Evolutionary conservation across 208 protist genomes (phyloP).

Genomic region (Trichomonas gallinae): DNA sequence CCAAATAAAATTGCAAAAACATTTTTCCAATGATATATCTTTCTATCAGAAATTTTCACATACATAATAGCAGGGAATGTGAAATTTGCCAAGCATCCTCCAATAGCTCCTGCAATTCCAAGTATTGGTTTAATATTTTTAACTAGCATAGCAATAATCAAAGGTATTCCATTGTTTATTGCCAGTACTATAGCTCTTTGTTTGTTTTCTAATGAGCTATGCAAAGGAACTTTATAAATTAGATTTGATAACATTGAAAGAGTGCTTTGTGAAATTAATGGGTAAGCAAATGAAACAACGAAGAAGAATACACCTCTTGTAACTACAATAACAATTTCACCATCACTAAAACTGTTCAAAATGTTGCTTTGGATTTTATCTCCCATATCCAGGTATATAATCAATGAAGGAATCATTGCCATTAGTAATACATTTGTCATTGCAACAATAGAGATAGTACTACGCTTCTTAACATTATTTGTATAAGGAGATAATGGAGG

Average conservation of each 20-base stretch:
- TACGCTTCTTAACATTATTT: background rate
- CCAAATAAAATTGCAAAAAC: background rate
- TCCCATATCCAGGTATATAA: background rate
- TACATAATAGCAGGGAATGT: background rate
- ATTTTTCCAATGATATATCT: background rate
- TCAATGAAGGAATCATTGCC: background rate
- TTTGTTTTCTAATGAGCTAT: too few species aligned
- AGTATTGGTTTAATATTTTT: background rate
- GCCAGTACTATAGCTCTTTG: background rate
- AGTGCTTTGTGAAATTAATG: background rate
- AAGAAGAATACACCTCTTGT: background rate
- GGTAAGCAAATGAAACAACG: background rate
- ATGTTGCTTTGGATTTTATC: background rate
- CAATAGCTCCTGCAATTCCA: background rate
- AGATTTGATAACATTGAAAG: background rate
- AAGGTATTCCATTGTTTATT: background rate
- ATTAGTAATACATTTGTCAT: background rate
- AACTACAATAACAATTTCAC: background rate
- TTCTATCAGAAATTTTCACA: background rate
- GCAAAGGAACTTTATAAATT: background rate
- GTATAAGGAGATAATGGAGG: background rate
- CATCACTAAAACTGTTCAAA: background rate
- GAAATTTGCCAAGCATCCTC: background rate
- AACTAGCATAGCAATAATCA: background rate
- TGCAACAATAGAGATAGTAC: background rate